Evolutionary conservation across 768 basidiomycete genomes (phyloP), one percentile per base, ranked within the genome.

Genomic region (Rhodocollybia butyracea): DNA sequence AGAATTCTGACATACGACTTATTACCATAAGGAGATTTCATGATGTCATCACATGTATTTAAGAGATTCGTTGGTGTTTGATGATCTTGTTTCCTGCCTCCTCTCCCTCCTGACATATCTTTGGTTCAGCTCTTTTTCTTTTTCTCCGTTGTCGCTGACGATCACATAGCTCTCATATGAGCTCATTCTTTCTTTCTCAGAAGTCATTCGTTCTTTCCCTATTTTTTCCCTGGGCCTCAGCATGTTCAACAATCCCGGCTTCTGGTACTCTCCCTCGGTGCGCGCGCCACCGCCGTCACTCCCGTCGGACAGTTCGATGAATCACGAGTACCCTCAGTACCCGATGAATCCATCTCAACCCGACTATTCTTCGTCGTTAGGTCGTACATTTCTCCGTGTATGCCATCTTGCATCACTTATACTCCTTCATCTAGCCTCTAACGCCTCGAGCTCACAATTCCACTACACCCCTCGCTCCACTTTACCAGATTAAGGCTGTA

Each of bases 321-420:
- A 81, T 57, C n/a, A n/a, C n/a, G n/a, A n/a, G n/a, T 90, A 88
- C 68, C 80, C 89, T 61, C 84, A 86, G 70, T 87, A 86, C 69
- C 86, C 86, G 10, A 48, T 31, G 32, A 80, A 84, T 61, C 76
- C 78, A 3, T 73, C 78, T 27, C 63, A 72, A 29, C 39, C 43
- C 10, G 22, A 29, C 40, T 88, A 85, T 58, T 81, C 81, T 68
- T 81, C 86, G 48, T 71, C 83, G 60, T 81, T 89, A 69, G 77
- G 81, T 64, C 70, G 88, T 88, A 67, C 71, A 86, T 83, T 21
- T 2, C 38, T 54, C 43, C 40, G n/a, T 41, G 54, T 58, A 41
- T 30, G 41, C 42, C 34, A 12, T 56, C 34, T 38, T 57, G 58
- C 60, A 55, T 57, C 52, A 54, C 41, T 52, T 21, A 39, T 26